Evolutionary conservation across 2,329 filamentous ascomycete species (phyloP).

Genomic region (Cercospora nicotianae): DNA sequence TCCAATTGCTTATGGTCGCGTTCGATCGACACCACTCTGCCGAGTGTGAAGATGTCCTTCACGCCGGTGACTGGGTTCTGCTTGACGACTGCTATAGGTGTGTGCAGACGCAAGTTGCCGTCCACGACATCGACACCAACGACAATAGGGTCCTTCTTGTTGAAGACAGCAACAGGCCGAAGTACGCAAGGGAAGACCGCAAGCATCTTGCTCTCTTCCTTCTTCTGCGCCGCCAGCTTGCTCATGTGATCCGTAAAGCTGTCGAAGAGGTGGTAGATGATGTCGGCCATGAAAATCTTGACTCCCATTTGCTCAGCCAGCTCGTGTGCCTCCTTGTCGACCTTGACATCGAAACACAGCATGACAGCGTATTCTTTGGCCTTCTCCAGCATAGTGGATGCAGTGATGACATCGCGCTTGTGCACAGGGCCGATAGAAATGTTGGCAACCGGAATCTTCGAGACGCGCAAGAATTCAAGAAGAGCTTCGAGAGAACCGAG

Average conservation of each 20-base stretch:
- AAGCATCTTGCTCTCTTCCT: slow-evolving; percentile 92
- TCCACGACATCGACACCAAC: slow-evolving; percentile 95
- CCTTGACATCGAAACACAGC: slow-evolving; percentile 99
- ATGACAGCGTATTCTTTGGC: slow-evolving; percentile 94
- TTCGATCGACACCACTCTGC: slow-evolving; percentile 96
- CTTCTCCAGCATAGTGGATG: slow-evolving; percentile 93
- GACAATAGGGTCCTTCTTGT: slow-evolving; percentile 95
- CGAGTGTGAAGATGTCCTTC: slow-evolving; percentile 81
- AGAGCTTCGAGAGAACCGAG: slow-evolving; percentile 94
- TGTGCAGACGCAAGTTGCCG: slow-evolving; percentile 80
- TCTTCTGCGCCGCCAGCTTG: slow-evolving; percentile 81
- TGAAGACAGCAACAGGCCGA: slow-evolving; percentile 88
- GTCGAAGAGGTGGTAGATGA: slow-evolving; percentile 98
- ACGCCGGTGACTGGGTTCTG: slow-evolving; percentile 72
- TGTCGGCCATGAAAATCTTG: slow-evolving; percentile 97
- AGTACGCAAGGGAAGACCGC: slow-evolving; percentile 97
- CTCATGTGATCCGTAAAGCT: slow-evolving; percentile 95
- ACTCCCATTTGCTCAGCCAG: slow-evolving; percentile 94
- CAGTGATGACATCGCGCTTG: slow-evolving; percentile 96
- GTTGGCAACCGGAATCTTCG: slow-evolving; percentile 96
- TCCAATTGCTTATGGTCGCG: slow-evolving; percentile 94
- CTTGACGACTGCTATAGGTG: slow-evolving; percentile 85
- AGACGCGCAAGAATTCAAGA: slow-evolving; percentile 90
- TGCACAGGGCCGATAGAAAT: slow-evolving; percentile 97
- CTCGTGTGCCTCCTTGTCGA: slow-evolving; percentile 89